These are phyloP conservation scores for Mycena polygramma DNA, from an alignment of 768 basidiomycete species.

Conservation along the genomic window DNA sequence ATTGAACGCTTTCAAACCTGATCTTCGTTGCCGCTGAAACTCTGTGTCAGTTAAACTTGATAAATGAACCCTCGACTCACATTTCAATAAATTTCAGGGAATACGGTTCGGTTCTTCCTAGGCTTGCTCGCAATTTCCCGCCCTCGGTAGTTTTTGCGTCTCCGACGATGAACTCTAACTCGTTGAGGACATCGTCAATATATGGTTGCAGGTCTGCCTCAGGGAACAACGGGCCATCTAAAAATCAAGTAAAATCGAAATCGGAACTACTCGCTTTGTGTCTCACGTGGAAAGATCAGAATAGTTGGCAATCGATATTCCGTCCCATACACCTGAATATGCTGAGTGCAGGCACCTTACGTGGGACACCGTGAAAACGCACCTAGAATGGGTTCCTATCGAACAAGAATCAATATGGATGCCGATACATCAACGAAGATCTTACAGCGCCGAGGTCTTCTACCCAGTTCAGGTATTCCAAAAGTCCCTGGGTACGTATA, in stretches of 20 bases:
- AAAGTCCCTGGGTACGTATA: constrained; percentile 43
- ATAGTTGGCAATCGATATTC: constrained; percentile 49
- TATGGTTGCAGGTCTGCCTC: constrained; percentile 40
- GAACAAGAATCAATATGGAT: background rate
- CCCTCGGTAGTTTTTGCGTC: constrained; percentile 57
- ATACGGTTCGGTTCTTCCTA: constrained; percentile 69
- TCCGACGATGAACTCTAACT: constrained; percentile 70
- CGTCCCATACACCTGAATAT: constrained; percentile 43
- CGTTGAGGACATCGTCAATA: constrained; percentile 46
- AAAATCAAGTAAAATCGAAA: too few relatives aligned
- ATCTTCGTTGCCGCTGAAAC: constrained; percentile 49
- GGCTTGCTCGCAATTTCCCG: constrained; percentile 59
- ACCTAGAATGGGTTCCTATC: constrained; percentile 50
- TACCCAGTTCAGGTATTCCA: constrained; percentile 58
- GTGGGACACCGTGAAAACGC: constrained; percentile 3
- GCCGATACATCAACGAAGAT: background rate
- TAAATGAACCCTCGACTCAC: constrained; percentile 46
- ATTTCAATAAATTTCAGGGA: constrained; percentile 61
- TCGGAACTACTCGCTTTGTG: too few relatives aligned
- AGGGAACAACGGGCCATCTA: constrained; percentile 46
- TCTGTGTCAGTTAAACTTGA: background rate
- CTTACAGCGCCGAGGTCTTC: constrained; percentile 54
- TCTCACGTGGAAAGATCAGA: constrained; percentile 50
- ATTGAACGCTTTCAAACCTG: constrained; percentile 30
- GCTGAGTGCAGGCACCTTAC: background rate